Base-by-base conservation (phyloP, 495 filamentous ascomycete species). In the Penicillium paradoxum region DNA sequence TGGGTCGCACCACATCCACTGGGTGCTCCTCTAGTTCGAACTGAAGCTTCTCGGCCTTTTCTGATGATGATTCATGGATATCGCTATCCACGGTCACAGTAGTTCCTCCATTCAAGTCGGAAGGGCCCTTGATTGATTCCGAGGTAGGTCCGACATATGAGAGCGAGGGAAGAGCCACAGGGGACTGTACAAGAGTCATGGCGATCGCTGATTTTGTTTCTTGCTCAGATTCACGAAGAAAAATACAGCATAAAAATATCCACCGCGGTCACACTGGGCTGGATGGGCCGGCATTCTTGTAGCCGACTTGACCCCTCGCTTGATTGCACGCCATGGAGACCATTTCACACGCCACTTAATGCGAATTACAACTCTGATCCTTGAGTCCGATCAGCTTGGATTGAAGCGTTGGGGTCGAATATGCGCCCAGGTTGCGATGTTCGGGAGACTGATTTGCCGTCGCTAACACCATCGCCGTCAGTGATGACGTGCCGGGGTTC, bases 1-100 rank as follows among this genome's bases (percentile, higher is more conserved):
- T 68, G 15, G 68, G 63, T 33, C 70, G 59, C 15, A 71, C 59
- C 45, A 62, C 24, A 54, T 76, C 73, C 29, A 76, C 58, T 15
- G 70, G 69, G 34, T 74, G 73, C 24, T 76, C 70, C 37, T 74
- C 70, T 2, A 76, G 47, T 36, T 64, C 41, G 18, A 74, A 75
- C 0, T 33, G 27, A 4, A 53, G 3, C 15, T 54, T 57, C 15
- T 39, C 46, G 7, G 30, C 0, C 25, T 50, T 44, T 2, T 27
- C 19, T 8, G 41, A 10, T 17, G 13, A 18, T 37, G 37, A 25
- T 44, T 51, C 50, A 44, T 54, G 39, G 13, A 48, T 5, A 8
- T 46, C 33, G 14, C 34, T 56, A 7, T 67, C 40, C 6, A 56
- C 45, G 0, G 60, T 60, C 33, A 63, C 52, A 9, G 49, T 53